These are phyloP conservation scores for Kwoniella mangroviensis DNA, from an alignment of 768 basidiomycete genomes.

Conservation along the genomic window DNA sequence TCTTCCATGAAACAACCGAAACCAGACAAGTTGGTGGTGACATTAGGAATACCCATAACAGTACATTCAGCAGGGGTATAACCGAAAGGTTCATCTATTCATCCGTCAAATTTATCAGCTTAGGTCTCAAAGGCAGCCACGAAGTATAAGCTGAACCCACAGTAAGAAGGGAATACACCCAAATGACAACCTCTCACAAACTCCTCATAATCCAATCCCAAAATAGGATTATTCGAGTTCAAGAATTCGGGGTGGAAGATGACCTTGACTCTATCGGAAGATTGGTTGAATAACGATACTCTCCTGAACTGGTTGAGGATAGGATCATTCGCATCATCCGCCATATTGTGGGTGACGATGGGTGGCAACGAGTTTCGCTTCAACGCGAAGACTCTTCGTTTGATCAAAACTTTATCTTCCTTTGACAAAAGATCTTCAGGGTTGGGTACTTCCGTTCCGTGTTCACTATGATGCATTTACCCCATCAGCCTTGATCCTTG, in stretches of 20 bases:
- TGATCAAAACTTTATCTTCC: constrained; percentile 91
- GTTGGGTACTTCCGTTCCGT: constrained; percentile 71
- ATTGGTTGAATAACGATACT: constrained; percentile 88
- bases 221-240: constrained; percentile 95
- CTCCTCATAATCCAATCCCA: constrained; percentile 98
- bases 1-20: constrained; percentile 98
- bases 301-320: constrained; percentile 93
- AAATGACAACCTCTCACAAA: constrained; percentile 98
- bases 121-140: background rate
- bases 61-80: constrained; percentile 99
- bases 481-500: background rate
- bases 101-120: background rate
- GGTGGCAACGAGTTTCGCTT: constrained; percentile 94
- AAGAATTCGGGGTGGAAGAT: constrained; percentile 98
- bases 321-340: constrained; percentile 87
- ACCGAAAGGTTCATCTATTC: constrained; percentile 54
- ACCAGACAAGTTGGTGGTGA: constrained; percentile 96
- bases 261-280: constrained; percentile 91
- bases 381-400: constrained; percentile 93
- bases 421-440: constrained; percentile 78
- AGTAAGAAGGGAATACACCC: constrained; percentile 97
- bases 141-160: constrained; percentile 64
- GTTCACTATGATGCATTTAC: constrained; percentile 63
- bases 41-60: constrained; percentile 98
- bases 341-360: constrained; percentile 98